Evolutionary conservation across 1,284 basidiomycete genomes (phyloP).

Genomic region (Xerocomus subilludens): DNA sequence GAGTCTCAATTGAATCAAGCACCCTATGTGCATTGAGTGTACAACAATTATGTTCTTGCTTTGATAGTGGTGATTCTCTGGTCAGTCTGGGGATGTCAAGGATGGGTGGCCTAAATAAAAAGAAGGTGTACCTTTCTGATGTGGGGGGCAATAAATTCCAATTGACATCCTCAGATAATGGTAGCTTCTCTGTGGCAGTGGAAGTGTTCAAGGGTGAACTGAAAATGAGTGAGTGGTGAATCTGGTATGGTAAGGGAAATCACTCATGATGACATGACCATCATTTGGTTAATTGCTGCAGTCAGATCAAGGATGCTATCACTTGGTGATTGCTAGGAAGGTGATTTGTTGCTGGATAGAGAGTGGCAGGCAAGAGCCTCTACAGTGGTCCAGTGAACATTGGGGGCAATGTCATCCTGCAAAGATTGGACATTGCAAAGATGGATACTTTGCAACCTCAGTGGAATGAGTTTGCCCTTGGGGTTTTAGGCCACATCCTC

Average conservation of each 20-base stretch:
- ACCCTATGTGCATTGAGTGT: neutral
- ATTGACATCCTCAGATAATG: no score
- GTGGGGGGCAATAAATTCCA: no score
- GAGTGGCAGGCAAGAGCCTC: neutral
- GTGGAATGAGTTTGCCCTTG: neutral
- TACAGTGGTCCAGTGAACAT: neutral
- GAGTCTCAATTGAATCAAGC: neutral
- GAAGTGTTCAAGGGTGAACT: no score
- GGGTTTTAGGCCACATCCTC: conserved; percentile 7
- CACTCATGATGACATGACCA: no score
- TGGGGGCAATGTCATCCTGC: neutral
- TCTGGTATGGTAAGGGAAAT: no score
- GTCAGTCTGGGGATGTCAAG: no score
- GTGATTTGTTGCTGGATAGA: neutral
- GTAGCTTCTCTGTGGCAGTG: no score
- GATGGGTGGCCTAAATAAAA: no score
- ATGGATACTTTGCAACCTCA: neutral
- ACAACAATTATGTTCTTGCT: neutral
- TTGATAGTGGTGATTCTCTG: no score
- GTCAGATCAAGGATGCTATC: neutral
- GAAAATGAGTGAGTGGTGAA: no score
- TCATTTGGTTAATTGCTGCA: neutral
- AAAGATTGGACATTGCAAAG: neutral
- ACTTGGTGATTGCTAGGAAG: neutral
- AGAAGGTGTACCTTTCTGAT: no score